Evolutionary conservation across 805 yeast species (phyloP).

Genomic region (Metschnikowia arizonensis): DNA sequence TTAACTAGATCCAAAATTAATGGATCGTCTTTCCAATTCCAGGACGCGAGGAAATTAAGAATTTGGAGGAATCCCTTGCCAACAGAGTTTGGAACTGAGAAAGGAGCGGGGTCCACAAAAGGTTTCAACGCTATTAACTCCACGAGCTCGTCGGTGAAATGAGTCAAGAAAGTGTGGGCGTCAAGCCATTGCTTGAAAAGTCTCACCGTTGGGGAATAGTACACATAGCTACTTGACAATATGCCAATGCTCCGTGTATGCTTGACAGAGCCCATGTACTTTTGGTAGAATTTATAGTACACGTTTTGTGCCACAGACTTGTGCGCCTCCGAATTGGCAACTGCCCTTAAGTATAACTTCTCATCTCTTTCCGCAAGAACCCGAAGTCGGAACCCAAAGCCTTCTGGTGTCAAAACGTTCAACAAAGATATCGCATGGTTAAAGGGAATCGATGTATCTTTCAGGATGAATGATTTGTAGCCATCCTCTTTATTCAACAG

Average conservation of each 20-base stretch:
- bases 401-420: constrained; percentile 78
- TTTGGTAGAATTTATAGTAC: constrained; percentile 60
- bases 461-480: constrained; percentile 57
- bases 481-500: constrained; percentile 46
- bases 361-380: constrained; percentile 84
- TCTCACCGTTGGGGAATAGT: constrained; percentile 75
- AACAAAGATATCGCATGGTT: constrained; percentile 55
- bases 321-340: constrained; percentile 59
- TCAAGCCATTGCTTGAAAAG: constrained; percentile 88
- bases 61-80: constrained; percentile 78
- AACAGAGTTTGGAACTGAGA: constrained; percentile 70
- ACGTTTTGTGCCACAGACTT: constrained; percentile 56
- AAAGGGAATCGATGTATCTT: constrained; percentile 64
- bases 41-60: constrained; percentile 62
- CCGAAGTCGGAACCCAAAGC: constrained; percentile 77
- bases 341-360: constrained; percentile 64
- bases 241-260: constrained; percentile 79
- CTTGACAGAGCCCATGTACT: constrained; percentile 62
- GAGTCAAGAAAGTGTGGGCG: constrained; percentile 67
- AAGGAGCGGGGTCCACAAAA: constrained; percentile 87
- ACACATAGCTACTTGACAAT: constrained; percentile 65
- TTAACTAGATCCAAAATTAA: constrained; percentile 73
- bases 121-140: constrained; percentile 81
- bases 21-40: constrained; percentile 96
- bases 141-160: constrained; percentile 70